These are phyloP conservation scores for Passiflora organensis DNA, from an alignment of 345 rosid species.

Conservation along the genomic window DNA sequence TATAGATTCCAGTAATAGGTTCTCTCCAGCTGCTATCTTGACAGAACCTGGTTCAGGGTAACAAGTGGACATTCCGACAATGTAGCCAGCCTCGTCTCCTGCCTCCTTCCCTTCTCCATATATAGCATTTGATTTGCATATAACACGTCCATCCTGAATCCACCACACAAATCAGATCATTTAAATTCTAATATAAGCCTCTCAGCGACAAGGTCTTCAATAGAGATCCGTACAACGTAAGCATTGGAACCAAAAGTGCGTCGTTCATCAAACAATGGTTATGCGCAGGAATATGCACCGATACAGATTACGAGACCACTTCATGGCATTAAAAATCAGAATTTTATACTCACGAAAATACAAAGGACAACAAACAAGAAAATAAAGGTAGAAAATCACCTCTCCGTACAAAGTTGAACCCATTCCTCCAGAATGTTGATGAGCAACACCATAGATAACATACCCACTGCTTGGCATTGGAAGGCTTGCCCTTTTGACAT, in stretches of 20 bases:
- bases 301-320: too few species aligned
- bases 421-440: conserved; percentile 69
- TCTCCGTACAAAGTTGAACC: conserved; percentile 68
- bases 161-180: neutral
- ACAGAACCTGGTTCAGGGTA: conserved; percentile 63
- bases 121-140: conserved; percentile 52
- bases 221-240: too few species aligned
- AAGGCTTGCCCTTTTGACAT: conserved; percentile 44
- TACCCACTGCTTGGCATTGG: conserved; percentile 60
- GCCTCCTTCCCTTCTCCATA: conserved; percentile 72
- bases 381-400: conserved; percentile 29
- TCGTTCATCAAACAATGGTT: too few species aligned
- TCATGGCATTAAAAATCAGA: too few species aligned
- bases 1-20: conserved; percentile 53
- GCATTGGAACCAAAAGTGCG: too few species aligned
- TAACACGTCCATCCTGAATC: conserved; percentile 8
- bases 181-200: neutral
- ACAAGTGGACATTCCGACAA: conserved; percentile 92
- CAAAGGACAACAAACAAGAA: neutral
- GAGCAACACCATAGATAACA: conserved; percentile 77
- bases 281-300: too few species aligned
- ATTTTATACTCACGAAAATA: too few species aligned
- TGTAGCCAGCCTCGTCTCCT: conserved; percentile 82
- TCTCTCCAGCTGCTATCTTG: conserved; percentile 54
- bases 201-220: neutral